Conservation (phyloP, 1,284 basidiomycete genomes). For the Porogramme epimiltina region DNA sequence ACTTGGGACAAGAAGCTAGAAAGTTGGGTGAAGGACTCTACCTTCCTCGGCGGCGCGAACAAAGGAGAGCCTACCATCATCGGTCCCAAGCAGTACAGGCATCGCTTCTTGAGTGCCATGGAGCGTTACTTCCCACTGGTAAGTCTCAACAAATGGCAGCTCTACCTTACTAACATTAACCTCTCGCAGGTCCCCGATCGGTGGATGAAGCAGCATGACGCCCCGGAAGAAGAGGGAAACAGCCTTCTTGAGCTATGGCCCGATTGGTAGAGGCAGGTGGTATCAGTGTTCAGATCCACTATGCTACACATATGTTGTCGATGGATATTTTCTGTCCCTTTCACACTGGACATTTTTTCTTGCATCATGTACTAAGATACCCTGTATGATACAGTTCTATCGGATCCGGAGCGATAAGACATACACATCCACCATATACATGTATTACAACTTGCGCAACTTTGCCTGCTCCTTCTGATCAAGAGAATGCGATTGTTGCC, state of each 20-base stretch:
- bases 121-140: conserved; percentile 89
- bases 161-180: conserved; percentile 8
- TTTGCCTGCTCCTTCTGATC: conserved; percentile 44
- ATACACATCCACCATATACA: conserved; percentile 7
- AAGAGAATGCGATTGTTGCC: conserved; percentile 64
- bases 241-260: conserved; percentile 51
- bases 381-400: conserved; percentile 6
- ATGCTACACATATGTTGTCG: neutral
- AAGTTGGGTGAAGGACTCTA: conserved; percentile 95
- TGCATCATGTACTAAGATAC: conserved; percentile 18
- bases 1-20: conserved; percentile 99
- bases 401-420: no score
- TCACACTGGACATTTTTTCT: neutral
- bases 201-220: conserved; percentile 84
- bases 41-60: conserved; percentile 80
- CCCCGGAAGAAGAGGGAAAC: conserved; percentile 71
- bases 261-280: conserved; percentile 43
- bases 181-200: conserved; percentile 71
- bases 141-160: conserved; percentile 26
- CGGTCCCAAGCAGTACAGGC: conserved; percentile 83
- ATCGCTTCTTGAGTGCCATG: conserved; percentile 90
- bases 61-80: conserved; percentile 93
- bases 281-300: no score
- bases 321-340: neutral
- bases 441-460: conserved; percentile 31